Conservation (phyloP, 306 rosid genomes). For the Ammopiptanthus mongolicus region DNA sequence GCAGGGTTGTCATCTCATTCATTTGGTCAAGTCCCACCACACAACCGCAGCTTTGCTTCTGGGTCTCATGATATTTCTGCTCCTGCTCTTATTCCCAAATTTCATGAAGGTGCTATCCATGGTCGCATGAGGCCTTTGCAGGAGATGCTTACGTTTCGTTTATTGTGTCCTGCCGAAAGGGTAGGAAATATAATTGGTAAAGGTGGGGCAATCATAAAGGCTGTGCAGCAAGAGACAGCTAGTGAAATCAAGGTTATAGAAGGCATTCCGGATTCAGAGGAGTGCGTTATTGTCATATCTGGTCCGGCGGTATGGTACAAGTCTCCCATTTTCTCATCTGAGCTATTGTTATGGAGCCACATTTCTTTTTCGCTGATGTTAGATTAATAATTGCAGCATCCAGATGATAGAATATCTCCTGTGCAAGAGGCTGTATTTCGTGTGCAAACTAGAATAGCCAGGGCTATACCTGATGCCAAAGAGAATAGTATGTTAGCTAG, state of each 20-base stretch:
- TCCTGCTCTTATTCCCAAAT: constrained; percentile 46
- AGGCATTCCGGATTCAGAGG: constrained; percentile 52
- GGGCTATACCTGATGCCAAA: constrained; percentile 64
- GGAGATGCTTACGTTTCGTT: constrained; percentile 67
- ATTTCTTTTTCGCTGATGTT: constrained; percentile 26
- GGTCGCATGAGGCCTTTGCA: constrained; percentile 55
- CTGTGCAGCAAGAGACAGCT: constrained; percentile 75
- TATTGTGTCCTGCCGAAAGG: constrained; percentile 74
- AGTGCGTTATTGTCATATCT: constrained; percentile 64
- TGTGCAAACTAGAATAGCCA: constrained; percentile 69
- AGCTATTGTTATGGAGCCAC: constrained; percentile 4
- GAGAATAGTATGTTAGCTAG: constrained; percentile 68
- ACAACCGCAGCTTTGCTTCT: constrained; percentile 40
- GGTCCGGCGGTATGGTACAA: constrained; percentile 77
- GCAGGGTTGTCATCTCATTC: constrained; percentile 54
- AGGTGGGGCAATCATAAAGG: constrained; percentile 72
- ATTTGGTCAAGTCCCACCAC: constrained; percentile 37
- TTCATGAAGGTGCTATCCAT: constrained; percentile 58
- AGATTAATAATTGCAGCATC: constrained; percentile 64
- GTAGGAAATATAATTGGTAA: constrained; percentile 87
- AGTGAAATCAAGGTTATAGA: constrained; percentile 86
- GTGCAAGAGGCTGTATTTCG: constrained; percentile 97
- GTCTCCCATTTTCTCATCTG: constrained; percentile 9
- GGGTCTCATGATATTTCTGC: constrained; percentile 51
- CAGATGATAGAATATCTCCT: constrained; percentile 84